Percentiles rank a stretch among this genome's conserved stretches.
Evolutionary conservation across 306 rosid species (phyloP).

Genomic region (Pterocarpus macrocarpus): DNA sequence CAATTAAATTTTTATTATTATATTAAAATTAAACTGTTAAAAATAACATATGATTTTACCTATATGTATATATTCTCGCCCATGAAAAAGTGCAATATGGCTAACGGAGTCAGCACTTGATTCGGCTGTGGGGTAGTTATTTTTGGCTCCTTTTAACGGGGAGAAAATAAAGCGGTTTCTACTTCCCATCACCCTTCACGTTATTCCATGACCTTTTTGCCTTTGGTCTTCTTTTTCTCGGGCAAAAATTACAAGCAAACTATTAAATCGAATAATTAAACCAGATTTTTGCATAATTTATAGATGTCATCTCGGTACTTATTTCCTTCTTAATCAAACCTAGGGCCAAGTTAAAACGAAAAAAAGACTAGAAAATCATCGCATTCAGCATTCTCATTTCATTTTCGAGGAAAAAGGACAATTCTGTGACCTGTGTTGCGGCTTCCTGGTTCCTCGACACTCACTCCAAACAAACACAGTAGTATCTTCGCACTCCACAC

Average conservation of each 20-base stretch:
- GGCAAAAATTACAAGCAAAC: background rate
- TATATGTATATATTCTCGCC: background rate
- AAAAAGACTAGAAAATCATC: background rate
- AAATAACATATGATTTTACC: no score
- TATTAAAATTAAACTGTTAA: no score
- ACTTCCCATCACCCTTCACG: background rate
- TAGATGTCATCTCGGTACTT: background rate
- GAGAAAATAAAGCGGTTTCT: background rate
- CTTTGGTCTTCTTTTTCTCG: background rate
- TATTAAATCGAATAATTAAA: background rate
- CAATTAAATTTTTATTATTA: no score
- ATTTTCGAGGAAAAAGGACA: conserved; percentile 1
- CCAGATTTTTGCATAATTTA: background rate
- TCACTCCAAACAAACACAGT: background rate
- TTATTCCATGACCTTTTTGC: background rate
- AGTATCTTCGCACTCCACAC: background rate
- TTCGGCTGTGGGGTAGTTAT: background rate
- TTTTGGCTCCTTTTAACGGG: background rate
- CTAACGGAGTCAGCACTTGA: background rate
- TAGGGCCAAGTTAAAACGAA: no score
- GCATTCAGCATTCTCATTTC: background rate
- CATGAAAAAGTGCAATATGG: background rate
- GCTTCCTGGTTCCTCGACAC: background rate
- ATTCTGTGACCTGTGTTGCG: background rate
- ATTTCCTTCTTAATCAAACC: background rate